Evolutionary conservation across 257 asterid genomes (phyloP).

Genomic region (Solanum chmielewskii): DNA sequence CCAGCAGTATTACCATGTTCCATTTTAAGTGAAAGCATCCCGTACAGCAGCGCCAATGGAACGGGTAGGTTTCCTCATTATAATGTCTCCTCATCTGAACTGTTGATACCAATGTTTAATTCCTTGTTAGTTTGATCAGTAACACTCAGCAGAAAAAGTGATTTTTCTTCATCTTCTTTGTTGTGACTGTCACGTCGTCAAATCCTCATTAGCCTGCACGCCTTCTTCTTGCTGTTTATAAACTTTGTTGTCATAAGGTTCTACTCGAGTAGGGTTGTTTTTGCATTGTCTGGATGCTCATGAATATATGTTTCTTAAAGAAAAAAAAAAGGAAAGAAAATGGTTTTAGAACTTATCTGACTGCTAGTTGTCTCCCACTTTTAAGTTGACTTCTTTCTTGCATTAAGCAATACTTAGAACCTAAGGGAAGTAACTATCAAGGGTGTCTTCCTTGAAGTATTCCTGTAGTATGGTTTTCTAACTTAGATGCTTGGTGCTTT

Average conservation of each 20-base stretch:
- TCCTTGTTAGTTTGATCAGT: background rate
- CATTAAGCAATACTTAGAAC: background rate
- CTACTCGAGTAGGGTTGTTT: background rate
- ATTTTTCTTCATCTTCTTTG: background rate
- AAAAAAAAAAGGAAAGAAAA: background rate
- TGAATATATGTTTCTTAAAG: background rate
- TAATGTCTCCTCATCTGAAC: background rate
- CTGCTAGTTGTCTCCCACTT: background rate
- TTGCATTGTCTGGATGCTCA: background rate
- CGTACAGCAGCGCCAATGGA: background rate
- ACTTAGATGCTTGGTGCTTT: background rate
- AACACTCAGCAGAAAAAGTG: background rate
- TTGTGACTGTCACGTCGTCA: background rate
- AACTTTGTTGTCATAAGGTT: background rate
- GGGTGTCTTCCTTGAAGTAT: background rate
- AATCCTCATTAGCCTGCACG: background rate
- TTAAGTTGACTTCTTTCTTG: background rate
- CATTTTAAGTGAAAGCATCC: background rate
- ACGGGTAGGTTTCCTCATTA: background rate
- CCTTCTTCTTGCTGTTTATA: background rate
- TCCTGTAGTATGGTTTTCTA: background rate
- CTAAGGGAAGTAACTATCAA: background rate
- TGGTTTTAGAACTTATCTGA: background rate
- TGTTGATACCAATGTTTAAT: background rate
- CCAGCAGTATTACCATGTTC: background rate